Percentiles rank a stretch among this genome's conserved stretches.
Evolutionary conservation across 768 basidiomycete genomes (phyloP).

Genomic region (Boletus tylopilopsis): DNA sequence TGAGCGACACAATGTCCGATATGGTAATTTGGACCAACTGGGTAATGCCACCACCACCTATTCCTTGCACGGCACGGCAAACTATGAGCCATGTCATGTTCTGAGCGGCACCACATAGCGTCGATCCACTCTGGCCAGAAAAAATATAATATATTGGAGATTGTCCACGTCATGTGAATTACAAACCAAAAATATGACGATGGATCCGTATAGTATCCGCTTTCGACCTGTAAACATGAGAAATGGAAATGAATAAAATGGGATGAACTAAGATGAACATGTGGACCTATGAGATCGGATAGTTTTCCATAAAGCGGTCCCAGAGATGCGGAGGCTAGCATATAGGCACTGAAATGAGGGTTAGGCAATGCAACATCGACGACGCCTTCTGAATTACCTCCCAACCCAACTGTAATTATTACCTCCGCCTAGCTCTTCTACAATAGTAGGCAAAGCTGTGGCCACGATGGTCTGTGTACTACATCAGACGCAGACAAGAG

Average conservation of each 20-base stretch:
- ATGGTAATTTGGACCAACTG: slow-evolving; percentile 75
- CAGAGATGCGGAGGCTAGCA: slow-evolving; percentile 62
- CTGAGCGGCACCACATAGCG: slow-evolving; percentile 77
- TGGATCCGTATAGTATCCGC: slow-evolving; percentile 59
- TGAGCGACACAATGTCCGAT: slow-evolving; percentile 76
- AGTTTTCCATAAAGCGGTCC: slow-evolving; percentile 75
- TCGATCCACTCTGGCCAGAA: slow-evolving; percentile 58
- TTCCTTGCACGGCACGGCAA: slow-evolving; percentile 74
- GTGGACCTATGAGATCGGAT: too few relatives aligned
- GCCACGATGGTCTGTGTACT: slow-evolving; percentile 54
- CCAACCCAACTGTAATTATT: slow-evolving; percentile 69
- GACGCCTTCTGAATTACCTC: slow-evolving; percentile 31
- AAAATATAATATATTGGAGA: neutral
- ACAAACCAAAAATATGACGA: slow-evolving; percentile 52
- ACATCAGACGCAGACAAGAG: neutral
- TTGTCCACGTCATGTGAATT: too few relatives aligned
- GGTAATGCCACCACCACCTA: slow-evolving; percentile 76
- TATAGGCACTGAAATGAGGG: slow-evolving; percentile 52
- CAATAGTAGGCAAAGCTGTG: slow-evolving; percentile 70
- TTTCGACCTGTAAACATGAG: too few relatives aligned
- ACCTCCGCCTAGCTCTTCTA: slow-evolving; percentile 57
- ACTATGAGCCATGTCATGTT: slow-evolving; percentile 73
- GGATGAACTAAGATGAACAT: too few relatives aligned
- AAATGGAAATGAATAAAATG: too few relatives aligned
- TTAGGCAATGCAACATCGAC: neutral